phyloP scores from a whole-genome alignment of 495 filamentous ascomycete genomes.

The Patellaria atrata region DNA sequence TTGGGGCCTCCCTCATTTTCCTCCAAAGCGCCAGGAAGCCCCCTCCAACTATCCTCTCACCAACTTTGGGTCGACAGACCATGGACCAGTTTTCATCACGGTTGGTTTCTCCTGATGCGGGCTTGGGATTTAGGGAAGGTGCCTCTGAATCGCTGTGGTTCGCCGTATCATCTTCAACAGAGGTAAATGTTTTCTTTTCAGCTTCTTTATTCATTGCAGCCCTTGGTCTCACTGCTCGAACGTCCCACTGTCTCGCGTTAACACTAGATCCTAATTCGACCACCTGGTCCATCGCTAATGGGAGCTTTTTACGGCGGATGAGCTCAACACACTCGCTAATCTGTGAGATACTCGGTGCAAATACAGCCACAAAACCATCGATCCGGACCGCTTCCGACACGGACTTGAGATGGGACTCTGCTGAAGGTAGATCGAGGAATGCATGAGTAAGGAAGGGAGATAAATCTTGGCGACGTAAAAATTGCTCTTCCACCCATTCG shows the following conservation, averaged over 20 bases:
- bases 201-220: conserved; percentile 10
- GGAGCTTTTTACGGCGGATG: conserved; percentile 36
- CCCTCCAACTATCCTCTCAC: conserved; percentile 45
- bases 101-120: too few species aligned
- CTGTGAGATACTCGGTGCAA: conserved; percentile 65
- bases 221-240: conserved; percentile 38
- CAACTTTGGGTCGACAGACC: conserved; percentile 57
- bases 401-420: conserved; percentile 42
- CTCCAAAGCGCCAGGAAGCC: conserved; percentile 60
- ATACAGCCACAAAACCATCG: conserved; percentile 50
- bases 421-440: conserved; percentile 55
- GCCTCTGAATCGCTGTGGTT: conserved; percentile 25
- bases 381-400: conserved; percentile 41
- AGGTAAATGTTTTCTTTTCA: not conserved
- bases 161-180: conserved; percentile 1
- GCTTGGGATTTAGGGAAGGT: too few species aligned
- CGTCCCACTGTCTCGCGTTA: conserved; percentile 49
- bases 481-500: conserved; percentile 38
- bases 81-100: too few species aligned
- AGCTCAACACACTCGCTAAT: conserved; percentile 44
- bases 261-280: conserved; percentile 51
- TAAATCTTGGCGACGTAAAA: conserved; percentile 17
- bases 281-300: conserved; percentile 44
- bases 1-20: conserved; percentile 25
- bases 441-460: conserved; percentile 50